Base-by-base conservation (phyloP, 2,329 filamentous ascomycete genomes). In the Raffaelea ambrosiae region DNA sequence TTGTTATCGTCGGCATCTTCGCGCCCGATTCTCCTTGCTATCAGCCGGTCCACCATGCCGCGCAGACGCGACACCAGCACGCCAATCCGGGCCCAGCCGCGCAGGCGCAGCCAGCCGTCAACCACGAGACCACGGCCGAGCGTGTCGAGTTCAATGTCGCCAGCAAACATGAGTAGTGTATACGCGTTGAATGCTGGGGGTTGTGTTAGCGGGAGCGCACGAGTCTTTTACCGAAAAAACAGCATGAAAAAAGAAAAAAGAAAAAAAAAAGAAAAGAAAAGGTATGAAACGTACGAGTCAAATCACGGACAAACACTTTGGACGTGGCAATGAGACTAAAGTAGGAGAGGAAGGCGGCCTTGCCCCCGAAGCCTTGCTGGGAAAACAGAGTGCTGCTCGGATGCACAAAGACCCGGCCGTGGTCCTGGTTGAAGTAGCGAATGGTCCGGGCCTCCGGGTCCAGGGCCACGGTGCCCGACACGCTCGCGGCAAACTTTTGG, bases 51-150 rank as follows among this genome's bases (percentile, higher is more conserved):
- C 47, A 98, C 74, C 82, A 97, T 86, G 49, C 82, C 81, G 53
- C 93, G 76, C 55, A 98, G 66, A 53, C 91, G 74, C 41, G 84
- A 86, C 3, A 95, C 84, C 55, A 98, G 65, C 13, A 97, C 91
- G 26, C 91, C 93, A 53, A 98, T 93, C 42, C 93, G 79, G 1
- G 93, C 91, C 93, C 93, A 98, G 1, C 93, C 93, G 21, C 88
- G 77, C 29, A 98, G 69, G 33, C 74, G 65, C 47, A 97, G 71
- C 93, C 91, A 97, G 45, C 88, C 89, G 66, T 97, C 93, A 3
- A 98, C 87, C 3, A 96, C 71, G 18, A 98, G 69, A 0, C 93
- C 93, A 20, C 90, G 74, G 5, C 91, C 91, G 40, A 89, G 71
- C 1, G 89, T 95, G 66, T 97, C 93, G 3, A 97, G 79, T 51